Percentiles rank a stretch among this genome's conserved stretches.
Evolutionary conservation across 2,329 filamentous ascomycete species (phyloP).

Genomic region (Colletotrichum tropicicola): DNA sequence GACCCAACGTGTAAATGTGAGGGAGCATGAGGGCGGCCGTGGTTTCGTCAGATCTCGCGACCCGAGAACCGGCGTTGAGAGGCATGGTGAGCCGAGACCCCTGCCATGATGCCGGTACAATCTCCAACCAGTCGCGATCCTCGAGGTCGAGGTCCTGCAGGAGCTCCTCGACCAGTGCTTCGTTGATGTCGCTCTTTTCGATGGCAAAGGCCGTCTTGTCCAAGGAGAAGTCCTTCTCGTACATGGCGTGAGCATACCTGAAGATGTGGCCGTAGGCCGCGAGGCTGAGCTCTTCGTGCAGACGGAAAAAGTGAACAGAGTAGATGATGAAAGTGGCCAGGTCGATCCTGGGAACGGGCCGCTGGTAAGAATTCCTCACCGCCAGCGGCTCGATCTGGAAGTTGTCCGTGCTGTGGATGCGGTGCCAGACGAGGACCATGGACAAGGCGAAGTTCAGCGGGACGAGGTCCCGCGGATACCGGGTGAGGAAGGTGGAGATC

Average conservation of each 20-base stretch:
- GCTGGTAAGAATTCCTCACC: too few species aligned
- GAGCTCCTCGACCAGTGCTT: not conserved
- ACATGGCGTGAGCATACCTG: not conserved
- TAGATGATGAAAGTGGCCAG: not conserved
- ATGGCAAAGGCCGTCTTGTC: not conserved
- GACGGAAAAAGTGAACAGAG: not conserved
- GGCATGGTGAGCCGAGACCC: not conserved
- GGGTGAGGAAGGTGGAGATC: not conserved
- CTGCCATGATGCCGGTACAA: not conserved
- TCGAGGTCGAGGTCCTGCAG: not conserved
- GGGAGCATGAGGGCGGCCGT: not conserved
- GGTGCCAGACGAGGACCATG: not conserved
- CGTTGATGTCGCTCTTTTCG: not conserved
- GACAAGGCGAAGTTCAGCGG: not conserved
- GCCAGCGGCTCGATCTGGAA: not conserved
- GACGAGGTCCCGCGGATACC: not conserved
- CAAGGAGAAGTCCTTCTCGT: not conserved
- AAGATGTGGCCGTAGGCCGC: conserved; percentile 7
- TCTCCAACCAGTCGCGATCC: not conserved
- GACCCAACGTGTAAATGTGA: not conserved
- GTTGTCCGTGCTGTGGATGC: too few species aligned
- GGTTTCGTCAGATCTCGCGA: not conserved
- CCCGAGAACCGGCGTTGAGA: not conserved
- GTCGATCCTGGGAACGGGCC: too few species aligned
- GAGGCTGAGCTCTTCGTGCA: not conserved